Conservation (phyloP, 257 asterid species). For the Coffea canephora region DNA sequence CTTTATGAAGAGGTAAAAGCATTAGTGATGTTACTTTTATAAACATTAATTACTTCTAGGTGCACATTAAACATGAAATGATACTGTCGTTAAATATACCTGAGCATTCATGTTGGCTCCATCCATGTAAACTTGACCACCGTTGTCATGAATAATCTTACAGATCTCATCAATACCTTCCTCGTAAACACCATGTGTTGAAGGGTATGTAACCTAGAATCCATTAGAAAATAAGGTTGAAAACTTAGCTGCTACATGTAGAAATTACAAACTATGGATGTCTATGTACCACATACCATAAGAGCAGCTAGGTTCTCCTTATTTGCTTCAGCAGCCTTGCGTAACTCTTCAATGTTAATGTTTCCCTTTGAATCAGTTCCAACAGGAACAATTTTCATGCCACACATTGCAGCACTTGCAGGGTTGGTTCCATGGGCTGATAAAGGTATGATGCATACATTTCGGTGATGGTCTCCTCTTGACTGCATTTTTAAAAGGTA, state of each 20-base stretch:
- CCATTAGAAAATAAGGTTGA: conserved; percentile 2
- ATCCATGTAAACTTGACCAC: conserved; percentile 99
- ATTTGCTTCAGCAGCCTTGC: conserved; percentile 81
- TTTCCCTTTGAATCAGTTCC: conserved; percentile 99
- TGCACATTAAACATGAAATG: background rate
- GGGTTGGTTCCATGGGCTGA: conserved; percentile 99
- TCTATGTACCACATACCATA: conserved; percentile 51
- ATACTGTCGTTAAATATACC: conserved; percentile 35
- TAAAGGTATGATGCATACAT: conserved; percentile 95
- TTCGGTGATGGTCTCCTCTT: conserved; percentile 94
- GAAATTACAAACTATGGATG: background rate
- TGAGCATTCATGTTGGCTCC: conserved; percentile 99
- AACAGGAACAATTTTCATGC: conserved; percentile 95
- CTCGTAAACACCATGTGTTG: conserved; percentile 98
- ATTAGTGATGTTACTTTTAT: background rate
- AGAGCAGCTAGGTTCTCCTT: conserved; percentile 86
- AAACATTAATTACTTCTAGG: background rate
- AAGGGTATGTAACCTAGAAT: conserved; percentile 93
- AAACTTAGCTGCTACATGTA: conserved; percentile 10
- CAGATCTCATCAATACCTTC: conserved; percentile 98
- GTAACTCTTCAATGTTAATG: conserved; percentile 84
- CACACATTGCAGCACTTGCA: conserved; percentile 99
- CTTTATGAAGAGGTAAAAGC: background rate
- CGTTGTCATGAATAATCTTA: conserved; percentile 90
- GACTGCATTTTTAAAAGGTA: conserved; percentile 48